phyloP scores from a whole-genome alignment of 495 filamentous ascomycete genomes.

The Cudoniella acicularis region DNA sequence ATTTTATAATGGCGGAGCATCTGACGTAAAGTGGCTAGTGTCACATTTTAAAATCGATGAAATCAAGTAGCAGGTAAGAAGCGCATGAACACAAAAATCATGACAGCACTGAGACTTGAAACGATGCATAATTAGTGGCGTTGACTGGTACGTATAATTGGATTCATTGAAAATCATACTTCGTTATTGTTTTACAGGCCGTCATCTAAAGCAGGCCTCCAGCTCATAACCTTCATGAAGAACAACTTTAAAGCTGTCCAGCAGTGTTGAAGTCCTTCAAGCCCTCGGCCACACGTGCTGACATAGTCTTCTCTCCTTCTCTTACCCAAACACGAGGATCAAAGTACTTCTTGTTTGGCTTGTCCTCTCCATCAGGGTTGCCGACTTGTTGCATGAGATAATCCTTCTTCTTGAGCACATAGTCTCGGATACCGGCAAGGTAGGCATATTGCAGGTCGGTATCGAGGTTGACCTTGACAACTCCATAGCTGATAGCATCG shows the following conservation, averaged over 20 bases:
- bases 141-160: neutral
- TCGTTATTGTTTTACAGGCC: conserved; percentile 6
- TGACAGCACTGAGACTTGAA: too few relatives aligned
- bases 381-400: conserved; percentile 82
- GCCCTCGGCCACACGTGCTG: conserved; percentile 69
- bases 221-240: neutral
- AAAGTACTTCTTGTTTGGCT: conserved; percentile 99
- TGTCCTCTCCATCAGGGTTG: conserved; percentile 91
- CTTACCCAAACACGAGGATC: conserved; percentile 83
- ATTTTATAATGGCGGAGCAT: too few relatives aligned
- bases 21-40: too few relatives aligned
- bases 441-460: conserved; percentile 88
- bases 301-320: conserved; percentile 97
- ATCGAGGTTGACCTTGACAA: conserved; percentile 97
- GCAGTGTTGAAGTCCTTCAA: conserved; percentile 91
- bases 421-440: conserved; percentile 86
- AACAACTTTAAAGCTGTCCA: conserved; percentile 65
- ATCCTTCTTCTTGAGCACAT: conserved; percentile 90
- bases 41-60: too few relatives aligned
- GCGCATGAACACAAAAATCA: neutral
- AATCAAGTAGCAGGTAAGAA: neutral
- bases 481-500: conserved; percentile 85
- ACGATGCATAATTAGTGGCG: neutral
- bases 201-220: neutral
- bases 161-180: neutral